Base-by-base conservation (phyloP, 768 basidiomycete genomes). In the Dacryopinax spathularia region DNA sequence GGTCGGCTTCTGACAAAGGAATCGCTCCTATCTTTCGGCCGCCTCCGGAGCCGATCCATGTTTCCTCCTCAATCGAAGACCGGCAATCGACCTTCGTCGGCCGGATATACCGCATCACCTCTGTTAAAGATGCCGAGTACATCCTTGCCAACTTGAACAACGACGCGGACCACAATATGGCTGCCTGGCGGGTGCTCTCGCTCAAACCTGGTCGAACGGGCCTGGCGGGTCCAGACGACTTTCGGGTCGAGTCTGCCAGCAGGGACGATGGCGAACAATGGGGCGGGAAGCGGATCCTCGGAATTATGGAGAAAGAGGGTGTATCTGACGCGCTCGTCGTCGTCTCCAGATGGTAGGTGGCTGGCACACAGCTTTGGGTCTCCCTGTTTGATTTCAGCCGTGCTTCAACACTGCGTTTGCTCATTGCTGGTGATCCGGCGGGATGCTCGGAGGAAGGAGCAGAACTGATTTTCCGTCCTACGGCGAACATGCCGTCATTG, bases 231-330 rank as follows among this genome's bases (percentile, higher is more conserved):
- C 83, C 84, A 1, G 87, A 87, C 29, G 90, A 92, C 69, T 92
- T 91, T 68, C 82, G 84, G 71, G 72, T 90, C 29, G 72, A 75
- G 65, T 77, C 78, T 2, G 87, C 84, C 1, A 80, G 76, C 67
- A 82, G 84, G 44, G 91, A 93, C 68, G 91, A 90, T 60, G 88
- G 84, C 3, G 91, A 91, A 73, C 80, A 80, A 67, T 86, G 83
- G 79, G 88, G 81, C 31, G 85, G 86, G 29, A 77, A 75, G 16
- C 80, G 78, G 65, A 77, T 89, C 31, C 71, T 88, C 66, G 82
- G 79, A 67, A 80, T 83, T 13, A 87, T 93, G 86, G 79, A 83
- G 68, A 75, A 77, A n/a, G 79, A 83, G 65, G 85, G 82, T 1
- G 78, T 84, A 18, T 78, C 91, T 29, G 90, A 92, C 71, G 88